Base-by-base conservation (phyloP, 2,329 filamentous ascomycete species). In the Fusarium keratoplasticum region DNA sequence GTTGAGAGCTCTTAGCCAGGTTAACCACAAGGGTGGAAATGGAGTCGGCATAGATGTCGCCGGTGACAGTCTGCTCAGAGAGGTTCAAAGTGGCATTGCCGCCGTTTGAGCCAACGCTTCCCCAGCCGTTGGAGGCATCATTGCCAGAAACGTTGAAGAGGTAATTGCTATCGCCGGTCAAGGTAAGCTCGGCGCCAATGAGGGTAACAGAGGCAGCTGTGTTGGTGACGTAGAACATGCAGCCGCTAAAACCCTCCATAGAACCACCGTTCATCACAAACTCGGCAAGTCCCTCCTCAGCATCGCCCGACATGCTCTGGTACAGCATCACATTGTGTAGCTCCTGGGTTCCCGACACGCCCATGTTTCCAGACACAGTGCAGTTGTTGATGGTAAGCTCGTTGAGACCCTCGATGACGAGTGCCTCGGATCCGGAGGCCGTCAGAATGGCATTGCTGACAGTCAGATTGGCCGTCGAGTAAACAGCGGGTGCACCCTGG, bases 301-400 rank as follows among this genome's bases (percentile, higher is more conserved):
- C 68, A 11, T 70, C 68, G 8, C 68, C 68, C 11, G 68, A 70
- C 68, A 70, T 70, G 57, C 65, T 70, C 65, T 68, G 65, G 40
- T 70, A 70, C 5, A 70, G 29, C 68, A 70, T 70, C 3, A 70
- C 68, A n/a, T 70, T 70, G 61, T 70, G 68, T 1, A 70, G 65
- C 40, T 70, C 29, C 22, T 70, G 60, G 4, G 68, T 70, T 16
- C 68, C 68, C 0, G 55, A 68, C 10, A 52, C 47, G 13, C 61
- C 44, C 68, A 70, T 70, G 9, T 70, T 70, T 35, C 68, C 68
- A 5, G 68, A 64, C 6, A 70, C 68, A 3, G 60, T 68, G 61
- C 68, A 70, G 55, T 70, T 64, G 54, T 67, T 70, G 55, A 70
- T 68, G 29, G 68, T 68, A 11, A 70, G 22, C 27, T 70, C 64